Evolutionary conservation across 2,329 filamentous ascomycete species (phyloP).

Genomic region (Penicillium sp.): DNA sequence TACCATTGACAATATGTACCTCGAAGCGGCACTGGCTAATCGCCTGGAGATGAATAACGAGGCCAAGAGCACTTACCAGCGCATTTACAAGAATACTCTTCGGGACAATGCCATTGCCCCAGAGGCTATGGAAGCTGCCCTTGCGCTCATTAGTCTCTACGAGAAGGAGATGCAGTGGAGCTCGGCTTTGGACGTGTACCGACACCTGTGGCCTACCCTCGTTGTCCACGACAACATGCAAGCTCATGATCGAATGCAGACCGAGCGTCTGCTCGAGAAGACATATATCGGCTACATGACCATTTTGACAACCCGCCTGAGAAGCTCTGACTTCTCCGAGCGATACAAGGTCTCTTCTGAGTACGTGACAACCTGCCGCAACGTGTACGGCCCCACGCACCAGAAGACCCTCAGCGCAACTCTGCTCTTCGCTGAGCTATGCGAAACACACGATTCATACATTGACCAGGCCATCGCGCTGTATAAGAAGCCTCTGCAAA

Average conservation of each 20-base stretch:
- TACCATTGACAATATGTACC: constrained; percentile 52
- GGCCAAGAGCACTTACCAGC: constrained; percentile 46
- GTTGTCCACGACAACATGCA: constrained; percentile 45
- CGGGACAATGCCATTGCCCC: constrained; percentile 31
- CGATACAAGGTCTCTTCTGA: constrained; percentile 51
- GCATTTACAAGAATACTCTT: constrained; percentile 45
- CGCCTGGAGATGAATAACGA: constrained; percentile 41
- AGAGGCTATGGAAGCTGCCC: constrained; percentile 50
- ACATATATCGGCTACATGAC: constrained; percentile 52
- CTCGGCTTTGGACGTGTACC: constrained; percentile 50
- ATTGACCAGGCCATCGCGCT: constrained; percentile 48
- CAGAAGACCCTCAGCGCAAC: constrained; percentile 42
- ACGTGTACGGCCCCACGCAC: constrained; percentile 38
- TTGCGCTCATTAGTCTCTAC: constrained; percentile 49
- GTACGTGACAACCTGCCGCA: constrained; percentile 51
- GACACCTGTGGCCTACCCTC: constrained; percentile 51
- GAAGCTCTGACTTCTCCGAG: constrained; percentile 44
- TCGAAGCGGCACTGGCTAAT: constrained; percentile 49
- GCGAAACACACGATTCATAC: constrained; percentile 48
- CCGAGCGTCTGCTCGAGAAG: constrained; percentile 47
- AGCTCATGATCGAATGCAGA: constrained; percentile 36
- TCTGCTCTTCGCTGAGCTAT: constrained; percentile 47
- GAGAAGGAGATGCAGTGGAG: constrained; percentile 48
- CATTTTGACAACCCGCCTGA: constrained; percentile 48
- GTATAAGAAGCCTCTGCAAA: constrained; percentile 51